Evolutionary conservation across 2,329 filamentous ascomycete genomes (phyloP).

Genomic region (Trichoderma atroviride): DNA sequence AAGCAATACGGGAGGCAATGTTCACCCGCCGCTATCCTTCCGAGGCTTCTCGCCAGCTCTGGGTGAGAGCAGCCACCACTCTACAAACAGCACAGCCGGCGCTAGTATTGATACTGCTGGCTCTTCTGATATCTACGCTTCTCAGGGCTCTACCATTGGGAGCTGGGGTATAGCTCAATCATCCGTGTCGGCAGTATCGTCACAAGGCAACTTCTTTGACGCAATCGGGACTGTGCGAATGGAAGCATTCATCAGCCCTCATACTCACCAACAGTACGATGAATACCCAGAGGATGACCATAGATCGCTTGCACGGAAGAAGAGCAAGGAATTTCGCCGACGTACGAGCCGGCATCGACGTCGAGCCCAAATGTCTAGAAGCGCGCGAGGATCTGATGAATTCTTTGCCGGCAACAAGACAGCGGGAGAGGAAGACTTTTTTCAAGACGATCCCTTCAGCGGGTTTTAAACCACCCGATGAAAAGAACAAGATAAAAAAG

Average conservation of each 20-base stretch:
- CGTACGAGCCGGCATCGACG: conserved; percentile 56
- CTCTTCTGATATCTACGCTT: conserved; percentile 64
- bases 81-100: conserved; percentile 60
- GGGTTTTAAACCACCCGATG: conserved; percentile 52
- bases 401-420: conserved; percentile 51
- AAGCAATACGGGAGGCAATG: conserved; percentile 82
- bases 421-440: conserved; percentile 58
- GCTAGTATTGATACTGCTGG: conserved; percentile 60
- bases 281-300: conserved; percentile 55
- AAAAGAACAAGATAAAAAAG: neutral
- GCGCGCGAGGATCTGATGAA: conserved; percentile 53
- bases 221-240: conserved; percentile 90
- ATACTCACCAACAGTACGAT: conserved; percentile 53
- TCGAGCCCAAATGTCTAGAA: conserved; percentile 51
- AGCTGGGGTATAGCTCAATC: conserved; percentile 55
- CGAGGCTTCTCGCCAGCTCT: conserved; percentile 71
- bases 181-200: conserved; percentile 54
- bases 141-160: conserved; percentile 51
- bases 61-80: conserved; percentile 47
- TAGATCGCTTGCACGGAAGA: conserved; percentile 50
- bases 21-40: conserved; percentile 71
- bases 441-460: conserved; percentile 63
- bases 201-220: conserved; percentile 72
- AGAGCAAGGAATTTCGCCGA: conserved; percentile 59
- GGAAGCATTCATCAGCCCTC: conserved; percentile 87